phyloP scores from a whole-genome alignment of 805 yeast genomes.

The Kodamaea jinghongensis region DNA sequence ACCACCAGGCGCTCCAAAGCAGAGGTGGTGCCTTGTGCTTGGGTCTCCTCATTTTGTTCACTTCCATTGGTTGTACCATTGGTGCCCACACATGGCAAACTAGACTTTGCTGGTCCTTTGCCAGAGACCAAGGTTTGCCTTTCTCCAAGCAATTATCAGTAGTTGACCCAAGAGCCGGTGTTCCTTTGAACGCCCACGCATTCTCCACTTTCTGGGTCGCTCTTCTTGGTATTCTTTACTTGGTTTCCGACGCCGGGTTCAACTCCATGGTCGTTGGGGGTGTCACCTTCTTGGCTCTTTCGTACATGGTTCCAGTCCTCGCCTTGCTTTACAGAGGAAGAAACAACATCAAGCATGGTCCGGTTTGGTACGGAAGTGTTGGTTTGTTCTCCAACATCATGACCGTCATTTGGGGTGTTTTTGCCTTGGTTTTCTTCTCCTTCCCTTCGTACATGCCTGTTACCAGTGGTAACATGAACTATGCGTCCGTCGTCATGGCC shows the following conservation, averaged over 20 bases:
- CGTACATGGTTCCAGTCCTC: constrained; percentile 35
- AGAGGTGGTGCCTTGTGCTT: constrained; percentile 37
- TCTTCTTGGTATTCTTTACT: constrained; percentile 34
- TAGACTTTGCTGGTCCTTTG: constrained; percentile 42
- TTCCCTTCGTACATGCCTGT: constrained; percentile 35
- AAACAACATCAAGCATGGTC: constrained; percentile 37
- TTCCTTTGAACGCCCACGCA: constrained; percentile 41
- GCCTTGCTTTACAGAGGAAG: constrained; percentile 37
- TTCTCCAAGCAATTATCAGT: constrained; percentile 36
- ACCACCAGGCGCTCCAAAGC: constrained; percentile 35
- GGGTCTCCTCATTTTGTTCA: constrained; percentile 32
- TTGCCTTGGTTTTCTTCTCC: constrained; percentile 38
- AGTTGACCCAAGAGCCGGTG: constrained; percentile 36
- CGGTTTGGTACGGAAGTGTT: constrained; percentile 40
- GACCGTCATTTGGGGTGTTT: constrained; percentile 33
- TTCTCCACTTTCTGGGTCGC: constrained; percentile 34
- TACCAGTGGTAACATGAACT: constrained; percentile 27
- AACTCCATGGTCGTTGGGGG: constrained; percentile 39
- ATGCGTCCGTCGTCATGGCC: constrained; percentile 25
- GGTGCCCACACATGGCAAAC: constrained; percentile 45
- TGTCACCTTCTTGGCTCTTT: constrained; percentile 36
- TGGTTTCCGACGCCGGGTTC: constrained; percentile 39
- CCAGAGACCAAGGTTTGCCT: constrained; percentile 45
- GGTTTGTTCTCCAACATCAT: constrained; percentile 34
- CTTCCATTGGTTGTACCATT: constrained; percentile 39